Conservation (phyloP, 2,329 filamentous ascomycete genomes). For the Aureobasidium sp. region DNA sequence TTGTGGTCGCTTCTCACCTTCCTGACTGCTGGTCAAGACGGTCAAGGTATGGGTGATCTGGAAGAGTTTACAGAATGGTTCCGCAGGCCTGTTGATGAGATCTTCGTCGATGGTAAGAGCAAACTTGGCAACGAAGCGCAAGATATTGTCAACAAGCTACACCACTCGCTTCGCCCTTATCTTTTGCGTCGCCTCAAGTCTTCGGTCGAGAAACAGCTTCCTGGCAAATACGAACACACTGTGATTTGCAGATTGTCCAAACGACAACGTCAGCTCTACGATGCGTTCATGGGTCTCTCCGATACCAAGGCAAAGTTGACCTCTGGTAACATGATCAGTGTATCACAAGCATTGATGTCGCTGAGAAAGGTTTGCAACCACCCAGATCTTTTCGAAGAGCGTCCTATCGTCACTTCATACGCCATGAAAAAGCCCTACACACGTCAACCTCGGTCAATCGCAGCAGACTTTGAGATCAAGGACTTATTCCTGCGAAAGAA, state of each 20-base stretch:
- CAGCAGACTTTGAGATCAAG: constrained; percentile 65
- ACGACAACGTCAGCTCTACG: constrained; percentile 88
- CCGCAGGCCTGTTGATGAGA: constrained; percentile 89
- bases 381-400: constrained; percentile 90
- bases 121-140: constrained; percentile 92
- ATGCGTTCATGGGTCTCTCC: constrained; percentile 85
- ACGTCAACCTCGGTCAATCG: constrained; percentile 48
- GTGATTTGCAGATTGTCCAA: constrained; percentile 94
- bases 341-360: constrained; percentile 98
- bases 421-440: constrained; percentile 60
- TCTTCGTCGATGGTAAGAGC: constrained; percentile 87
- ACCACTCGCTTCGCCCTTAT: constrained; percentile 89
- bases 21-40: constrained; percentile 82
- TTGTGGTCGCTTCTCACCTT: constrained; percentile 97
- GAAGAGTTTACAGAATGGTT: constrained; percentile 96
- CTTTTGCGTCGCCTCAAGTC: constrained; percentile 85
- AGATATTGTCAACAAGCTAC: constrained; percentile 84
- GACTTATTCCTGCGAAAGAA: constrained; percentile 63
- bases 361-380: constrained; percentile 97
- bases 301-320: constrained; percentile 84
- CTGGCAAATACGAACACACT: constrained; percentile 94
- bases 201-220: constrained; percentile 98
- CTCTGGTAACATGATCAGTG: constrained; percentile 92
- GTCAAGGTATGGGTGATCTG: constrained; percentile 80
- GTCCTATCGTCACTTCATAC: constrained; percentile 94